Evolutionary conservation across 2,329 filamentous ascomycete genomes (phyloP).

Genomic region (Huntiella savannae): DNA sequence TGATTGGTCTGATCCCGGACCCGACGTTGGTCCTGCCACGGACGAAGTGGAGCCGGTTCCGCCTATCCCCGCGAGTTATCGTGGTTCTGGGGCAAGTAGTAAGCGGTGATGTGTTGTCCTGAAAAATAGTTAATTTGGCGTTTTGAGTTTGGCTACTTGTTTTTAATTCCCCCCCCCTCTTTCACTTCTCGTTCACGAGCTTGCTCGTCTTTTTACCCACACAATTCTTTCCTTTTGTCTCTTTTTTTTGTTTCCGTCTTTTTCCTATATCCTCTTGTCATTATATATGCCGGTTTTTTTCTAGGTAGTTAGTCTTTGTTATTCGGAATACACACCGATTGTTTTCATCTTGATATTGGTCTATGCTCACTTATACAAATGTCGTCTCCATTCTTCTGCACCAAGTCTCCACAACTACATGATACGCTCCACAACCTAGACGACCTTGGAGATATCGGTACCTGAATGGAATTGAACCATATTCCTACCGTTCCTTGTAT

Average conservation of each 20-base stretch:
- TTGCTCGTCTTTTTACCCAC: neutral
- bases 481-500: too few species aligned
- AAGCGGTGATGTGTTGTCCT: neutral
- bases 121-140: too few species aligned
- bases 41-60: neutral
- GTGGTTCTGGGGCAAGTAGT: neutral
- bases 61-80: conserved; percentile 1
- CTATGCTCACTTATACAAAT: neutral
- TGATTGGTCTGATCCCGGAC: conserved; percentile 30
- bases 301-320: neutral
- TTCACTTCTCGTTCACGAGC: neutral
- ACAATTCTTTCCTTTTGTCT: conserved; percentile 3
- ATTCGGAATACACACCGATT: conserved; percentile 5
- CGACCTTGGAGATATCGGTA: too few species aligned
- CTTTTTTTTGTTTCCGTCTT: neutral
- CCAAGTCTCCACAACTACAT: too few species aligned
- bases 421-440: too few species aligned
- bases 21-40: conserved; percentile 28
- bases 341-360: neutral
- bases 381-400: too few species aligned
- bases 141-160: neutral
- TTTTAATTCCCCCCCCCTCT: neutral
- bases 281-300: conserved; percentile 1
- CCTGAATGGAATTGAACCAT: too few species aligned
- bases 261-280: neutral